Base-by-base conservation (phyloP, 768 basidiomycete species). In the Lepiota venenata region DNA sequence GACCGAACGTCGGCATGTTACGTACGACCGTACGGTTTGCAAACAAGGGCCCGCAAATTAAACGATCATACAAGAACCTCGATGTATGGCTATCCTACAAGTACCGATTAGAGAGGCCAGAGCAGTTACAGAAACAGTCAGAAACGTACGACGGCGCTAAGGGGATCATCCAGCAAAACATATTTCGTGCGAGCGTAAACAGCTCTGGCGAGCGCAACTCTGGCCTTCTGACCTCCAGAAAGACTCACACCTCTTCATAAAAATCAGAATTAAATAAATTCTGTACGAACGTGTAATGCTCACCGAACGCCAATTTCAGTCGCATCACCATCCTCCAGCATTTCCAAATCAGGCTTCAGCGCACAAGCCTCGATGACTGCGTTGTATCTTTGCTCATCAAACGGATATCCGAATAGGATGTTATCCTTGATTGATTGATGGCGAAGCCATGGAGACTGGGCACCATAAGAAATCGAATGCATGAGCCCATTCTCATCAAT, bases 291-390 rank as follows among this genome's bases (percentile, higher is more conserved):
- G 45, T 16, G 15, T 12, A 38, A 45, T 21, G 63, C 74, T 11
- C 46, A 80, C 76, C 84, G 74, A 12, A 83, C 85, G 12, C 92
- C 92, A 59, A 95, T 90, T 69, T 92, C 88, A 1, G 91, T 93
- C 51, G 69, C 72, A 63, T 92, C 93, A 0, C 96, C 96, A 61
- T 94, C 86, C 53, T 95, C 91, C 1, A 98, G 68, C 10, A 93
- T 79, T 4, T 87, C 81, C 53, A 98, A 68, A 72, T 98, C 96
- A 0, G 88, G 83, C 25, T 66, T 71, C 49, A 98, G 68, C 1
- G 93, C 93, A 63, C 95, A 98, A 12, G 83, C 87, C 48, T 92
- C 85, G n/a, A 95, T 66, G 22, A 93, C 91, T 0, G 73, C 75
- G 9, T 85, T 70, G 59, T 94, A 94, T 46, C 91, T 74, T 57